Percentiles rank a stretch among this genome's conserved stretches.
Evolutionary conservation across 345 rosid species (phyloP).

Genomic region (Syzygium aromaticum): DNA sequence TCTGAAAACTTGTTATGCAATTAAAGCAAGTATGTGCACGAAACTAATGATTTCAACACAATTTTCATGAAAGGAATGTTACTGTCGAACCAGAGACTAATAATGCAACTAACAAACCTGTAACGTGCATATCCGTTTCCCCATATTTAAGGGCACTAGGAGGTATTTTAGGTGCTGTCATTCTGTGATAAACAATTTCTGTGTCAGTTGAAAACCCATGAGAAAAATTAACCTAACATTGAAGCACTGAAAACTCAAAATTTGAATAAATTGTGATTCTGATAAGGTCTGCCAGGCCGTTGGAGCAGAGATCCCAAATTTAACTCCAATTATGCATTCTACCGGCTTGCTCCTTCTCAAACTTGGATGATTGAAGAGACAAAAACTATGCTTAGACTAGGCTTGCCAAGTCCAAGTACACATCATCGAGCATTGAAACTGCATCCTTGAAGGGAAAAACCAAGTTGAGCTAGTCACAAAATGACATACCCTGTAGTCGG

Average conservation of each 20-base stretch:
- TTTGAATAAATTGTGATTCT: not conserved
- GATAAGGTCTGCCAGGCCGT: not conserved
- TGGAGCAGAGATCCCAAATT: not conserved
- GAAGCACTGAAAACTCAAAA: not conserved
- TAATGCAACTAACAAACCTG: constrained; percentile 34
- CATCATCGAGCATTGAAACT: not conserved
- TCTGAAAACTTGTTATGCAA: not conserved
- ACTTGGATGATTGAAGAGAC: not conserved
- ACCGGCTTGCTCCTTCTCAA: not conserved
- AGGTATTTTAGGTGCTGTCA: constrained; percentile 82
- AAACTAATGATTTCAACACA: not conserved
- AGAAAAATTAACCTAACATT: not conserved
- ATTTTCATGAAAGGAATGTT: not conserved
- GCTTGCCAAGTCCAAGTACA: not conserved
- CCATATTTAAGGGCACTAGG: constrained; percentile 57
- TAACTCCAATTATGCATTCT: not conserved
- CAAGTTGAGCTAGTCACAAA: not conserved
- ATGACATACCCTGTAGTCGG: constrained; percentile 69
- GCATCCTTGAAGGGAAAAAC: not conserved
- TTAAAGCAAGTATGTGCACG: not conserved
- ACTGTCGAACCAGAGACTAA: not conserved
- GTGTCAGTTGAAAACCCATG: not conserved
- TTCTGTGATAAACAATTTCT: constrained; percentile 25
- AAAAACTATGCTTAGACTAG: not conserved
- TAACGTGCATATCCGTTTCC: constrained; percentile 60